Conservation (phyloP, 108 stramenopile genomes). For the Fragilaria crotonensis region DNA sequence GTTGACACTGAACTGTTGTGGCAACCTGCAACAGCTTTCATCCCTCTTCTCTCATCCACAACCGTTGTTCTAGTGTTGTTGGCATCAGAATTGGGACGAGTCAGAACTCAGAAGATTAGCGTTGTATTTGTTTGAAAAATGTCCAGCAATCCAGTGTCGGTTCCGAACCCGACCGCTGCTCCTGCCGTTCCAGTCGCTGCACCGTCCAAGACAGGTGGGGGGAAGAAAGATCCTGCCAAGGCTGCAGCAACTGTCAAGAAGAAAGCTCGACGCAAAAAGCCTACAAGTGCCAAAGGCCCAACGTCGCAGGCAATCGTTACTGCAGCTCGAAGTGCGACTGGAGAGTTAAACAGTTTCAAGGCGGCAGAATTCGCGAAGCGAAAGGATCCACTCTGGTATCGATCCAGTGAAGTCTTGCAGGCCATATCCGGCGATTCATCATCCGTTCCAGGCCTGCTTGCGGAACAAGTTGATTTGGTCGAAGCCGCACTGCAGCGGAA, state of each 20-base stretch:
- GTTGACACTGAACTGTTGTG: too few relatives aligned
- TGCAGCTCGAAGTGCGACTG: constrained; percentile 26
- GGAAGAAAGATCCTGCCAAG: neutral
- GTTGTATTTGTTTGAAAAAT: too few relatives aligned
- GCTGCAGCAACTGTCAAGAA: neutral
- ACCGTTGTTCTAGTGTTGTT: too few relatives aligned
- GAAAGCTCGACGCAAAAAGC: neutral
- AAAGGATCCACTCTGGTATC: constrained; percentile 51
- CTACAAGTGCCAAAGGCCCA: neutral
- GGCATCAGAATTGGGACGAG: too few relatives aligned
- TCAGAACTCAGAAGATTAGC: too few relatives aligned
- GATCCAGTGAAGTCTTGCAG: constrained; percentile 31
- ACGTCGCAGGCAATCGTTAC: constrained; percentile 1
- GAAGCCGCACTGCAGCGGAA: constrained; percentile 47
- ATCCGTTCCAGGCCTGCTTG: constrained; percentile 15
- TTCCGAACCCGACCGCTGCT: too few relatives aligned
- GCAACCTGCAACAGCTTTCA: too few relatives aligned
- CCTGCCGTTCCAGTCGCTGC: too few relatives aligned
- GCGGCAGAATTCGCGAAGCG: constrained; percentile 24
- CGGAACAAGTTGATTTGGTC: constrained; percentile 59
- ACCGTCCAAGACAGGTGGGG: too few relatives aligned
- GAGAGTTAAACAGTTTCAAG: constrained; percentile 27
- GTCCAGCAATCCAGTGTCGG: too few relatives aligned
- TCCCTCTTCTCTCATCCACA: too few relatives aligned
- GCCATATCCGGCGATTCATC: neutral